Evolutionary conservation across 371 early-diverging fungal species (phyloP).

Genomic region (Mucor circinelloides): DNA sequence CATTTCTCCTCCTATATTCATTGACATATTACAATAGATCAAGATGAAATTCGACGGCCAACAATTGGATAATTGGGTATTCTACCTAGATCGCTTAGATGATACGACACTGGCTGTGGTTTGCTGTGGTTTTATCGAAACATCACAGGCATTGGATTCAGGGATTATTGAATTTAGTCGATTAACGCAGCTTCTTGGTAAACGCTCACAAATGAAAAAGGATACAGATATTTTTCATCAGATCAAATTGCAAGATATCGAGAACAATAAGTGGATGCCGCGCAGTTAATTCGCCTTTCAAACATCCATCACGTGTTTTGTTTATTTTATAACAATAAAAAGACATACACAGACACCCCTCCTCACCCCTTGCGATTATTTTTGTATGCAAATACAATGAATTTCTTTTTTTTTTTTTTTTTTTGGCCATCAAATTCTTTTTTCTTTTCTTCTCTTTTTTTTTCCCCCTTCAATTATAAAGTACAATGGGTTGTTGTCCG

Average conservation of each 20-base stretch:
- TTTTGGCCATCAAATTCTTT: not conserved
- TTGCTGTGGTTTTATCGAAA: slow-evolving; percentile 12
- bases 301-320: not conserved
- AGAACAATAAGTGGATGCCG: slow-evolving; percentile 15
- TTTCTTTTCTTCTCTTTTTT: slow-evolving; percentile 8
- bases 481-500: slow-evolving; percentile 41
- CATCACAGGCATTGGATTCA: not conserved
- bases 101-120: slow-evolving; percentile 18
- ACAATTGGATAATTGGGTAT: slow-evolving; percentile 15
- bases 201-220: not conserved
- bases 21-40: not conserved
- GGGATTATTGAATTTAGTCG: not conserved
- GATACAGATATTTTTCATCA: slow-evolving; percentile 3
- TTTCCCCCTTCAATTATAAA: not conserved
- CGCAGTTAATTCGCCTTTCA: slow-evolving; percentile 9
- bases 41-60: slow-evolving; percentile 15
- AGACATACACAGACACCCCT: not conserved
- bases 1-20: not conserved
- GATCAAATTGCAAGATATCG: slow-evolving; percentile 13
- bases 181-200: slow-evolving; percentile 8
- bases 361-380: not conserved
- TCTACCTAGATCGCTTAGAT: slow-evolving; percentile 32
- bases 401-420: not conserved
- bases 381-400: not conserved
- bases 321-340: not conserved